Evolutionary conservation across 176 grass and related monocot genomes (phyloP).

Genomic region (Musa beccarii): DNA sequence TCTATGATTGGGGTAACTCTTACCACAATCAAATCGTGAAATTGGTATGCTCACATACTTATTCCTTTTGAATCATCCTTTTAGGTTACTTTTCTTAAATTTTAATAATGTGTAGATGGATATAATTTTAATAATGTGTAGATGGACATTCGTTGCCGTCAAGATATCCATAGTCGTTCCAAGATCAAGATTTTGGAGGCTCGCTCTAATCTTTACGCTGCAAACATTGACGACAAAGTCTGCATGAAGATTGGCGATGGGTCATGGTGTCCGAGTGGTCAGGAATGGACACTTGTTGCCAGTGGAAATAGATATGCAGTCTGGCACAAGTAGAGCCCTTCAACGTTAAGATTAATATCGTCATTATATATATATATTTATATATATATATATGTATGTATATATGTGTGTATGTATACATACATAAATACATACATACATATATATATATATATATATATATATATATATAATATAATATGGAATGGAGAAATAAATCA

Average conservation of each 20-base stretch:
- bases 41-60: conserved; percentile 45
- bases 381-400: neutral
- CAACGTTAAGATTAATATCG: neutral
- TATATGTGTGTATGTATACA: neutral
- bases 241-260: conserved; percentile 86
- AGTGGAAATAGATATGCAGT: conserved; percentile 75
- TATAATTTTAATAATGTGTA: conserved; percentile 26
- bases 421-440: neutral
- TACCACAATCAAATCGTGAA: conserved; percentile 55
- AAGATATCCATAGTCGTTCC: conserved; percentile 85
- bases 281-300: conserved; percentile 50
- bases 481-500: neutral
- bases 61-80: neutral
- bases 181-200: conserved; percentile 73
- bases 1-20: conserved; percentile 55
- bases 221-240: conserved; percentile 57
- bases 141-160: conserved; percentile 67
- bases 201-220: conserved; percentile 55
- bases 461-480: neutral
- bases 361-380: neutral
- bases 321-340: conserved; percentile 55
- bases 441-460: neutral
- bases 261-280: conserved; percentile 60
- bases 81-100: conserved; percentile 6
- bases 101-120: conserved; percentile 44